Percentiles rank a stretch among this genome's conserved stretches.
Evolutionary conservation across 345 rosid species (phyloP).

Genomic region (Rhodamnia rubescens): DNA sequence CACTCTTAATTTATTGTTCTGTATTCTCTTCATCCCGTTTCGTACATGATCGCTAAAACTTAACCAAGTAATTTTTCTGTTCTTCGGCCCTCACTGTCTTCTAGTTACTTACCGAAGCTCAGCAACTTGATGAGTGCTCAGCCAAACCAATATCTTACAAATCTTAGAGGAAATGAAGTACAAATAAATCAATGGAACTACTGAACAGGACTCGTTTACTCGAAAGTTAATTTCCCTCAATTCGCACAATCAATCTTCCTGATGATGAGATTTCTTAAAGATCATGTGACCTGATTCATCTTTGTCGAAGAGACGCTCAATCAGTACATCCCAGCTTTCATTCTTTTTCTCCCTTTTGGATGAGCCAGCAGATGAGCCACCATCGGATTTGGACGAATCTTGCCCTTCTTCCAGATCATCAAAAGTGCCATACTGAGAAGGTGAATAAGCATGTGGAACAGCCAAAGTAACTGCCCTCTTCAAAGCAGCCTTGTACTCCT

Average conservation of each 20-base stretch:
- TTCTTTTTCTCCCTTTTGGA: conserved; percentile 13
- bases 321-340: conserved; percentile 68
- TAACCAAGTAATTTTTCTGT: background rate
- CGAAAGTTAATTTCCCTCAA: background rate
- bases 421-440: conserved; percentile 76
- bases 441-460: conserved; percentile 62
- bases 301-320: conserved; percentile 55
- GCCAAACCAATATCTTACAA: background rate
- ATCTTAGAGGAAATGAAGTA: background rate
- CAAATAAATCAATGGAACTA: background rate
- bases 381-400: conserved; percentile 18
- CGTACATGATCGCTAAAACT: background rate
- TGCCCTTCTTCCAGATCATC: conserved; percentile 32
- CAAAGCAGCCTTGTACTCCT: conserved; percentile 78
- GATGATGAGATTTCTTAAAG: conserved; percentile 30
- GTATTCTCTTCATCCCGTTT: background rate
- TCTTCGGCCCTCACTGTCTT: background rate
- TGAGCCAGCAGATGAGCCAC: conserved; percentile 22
- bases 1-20: background rate
- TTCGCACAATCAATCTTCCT: background rate
- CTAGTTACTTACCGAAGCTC: background rate
- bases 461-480: conserved; percentile 67
- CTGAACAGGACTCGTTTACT: background rate
- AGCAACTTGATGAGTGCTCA: background rate
- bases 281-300: conserved; percentile 53